These are phyloP conservation scores for Penicillium egyptiacum DNA, from an alignment of 495 filamentous ascomycete genomes.

Conservation along the genomic window DNA sequence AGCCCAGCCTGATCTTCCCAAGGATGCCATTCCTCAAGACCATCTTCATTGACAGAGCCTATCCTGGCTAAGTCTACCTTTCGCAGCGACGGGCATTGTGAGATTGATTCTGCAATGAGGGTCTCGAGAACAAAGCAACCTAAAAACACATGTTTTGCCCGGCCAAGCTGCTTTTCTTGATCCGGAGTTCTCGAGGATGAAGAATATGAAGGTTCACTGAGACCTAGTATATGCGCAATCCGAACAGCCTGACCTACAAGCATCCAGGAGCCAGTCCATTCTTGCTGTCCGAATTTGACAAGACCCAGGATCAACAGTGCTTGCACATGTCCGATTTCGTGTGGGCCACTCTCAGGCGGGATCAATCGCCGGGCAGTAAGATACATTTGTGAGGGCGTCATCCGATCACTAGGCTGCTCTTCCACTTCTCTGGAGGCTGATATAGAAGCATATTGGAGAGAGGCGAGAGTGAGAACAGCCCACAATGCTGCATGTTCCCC, in stretches of 20 bases:
- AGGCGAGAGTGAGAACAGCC: conserved; percentile 57
- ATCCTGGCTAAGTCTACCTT: conserved; percentile 46
- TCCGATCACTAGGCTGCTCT: conserved; percentile 17
- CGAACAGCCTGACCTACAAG: conserved; percentile 61
- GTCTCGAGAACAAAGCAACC: conserved; percentile 68
- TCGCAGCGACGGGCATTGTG: conserved; percentile 52
- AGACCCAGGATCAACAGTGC: conserved; percentile 62
- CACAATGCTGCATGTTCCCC: conserved; percentile 64
- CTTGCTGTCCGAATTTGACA: conserved; percentile 55
- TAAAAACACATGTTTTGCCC: conserved; percentile 53
- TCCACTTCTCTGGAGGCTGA: conserved; percentile 32
- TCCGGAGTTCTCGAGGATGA: conserved; percentile 15
- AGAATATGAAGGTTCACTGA: conserved; percentile 28
- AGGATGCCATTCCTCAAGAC: conserved; percentile 69
- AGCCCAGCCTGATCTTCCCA: conserved; percentile 54
- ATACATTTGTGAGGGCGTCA: conserved; percentile 47
- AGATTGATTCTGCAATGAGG: conserved; percentile 54
- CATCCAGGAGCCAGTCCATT: conserved; percentile 57
- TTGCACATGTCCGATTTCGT: conserved; percentile 61
- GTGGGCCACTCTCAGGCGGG: conserved; percentile 52
- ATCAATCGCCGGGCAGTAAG: conserved; percentile 54
- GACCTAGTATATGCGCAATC: conserved; percentile 48
- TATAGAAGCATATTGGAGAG: conserved; percentile 49
- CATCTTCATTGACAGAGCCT: conserved; percentile 56
- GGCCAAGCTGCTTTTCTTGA: conserved; percentile 26